A percentile compares a stretch with the other conserved stretches of the same genome.
Conservation (phyloP, 805 yeast genomes). For the Torulaspora indica region DNA sequence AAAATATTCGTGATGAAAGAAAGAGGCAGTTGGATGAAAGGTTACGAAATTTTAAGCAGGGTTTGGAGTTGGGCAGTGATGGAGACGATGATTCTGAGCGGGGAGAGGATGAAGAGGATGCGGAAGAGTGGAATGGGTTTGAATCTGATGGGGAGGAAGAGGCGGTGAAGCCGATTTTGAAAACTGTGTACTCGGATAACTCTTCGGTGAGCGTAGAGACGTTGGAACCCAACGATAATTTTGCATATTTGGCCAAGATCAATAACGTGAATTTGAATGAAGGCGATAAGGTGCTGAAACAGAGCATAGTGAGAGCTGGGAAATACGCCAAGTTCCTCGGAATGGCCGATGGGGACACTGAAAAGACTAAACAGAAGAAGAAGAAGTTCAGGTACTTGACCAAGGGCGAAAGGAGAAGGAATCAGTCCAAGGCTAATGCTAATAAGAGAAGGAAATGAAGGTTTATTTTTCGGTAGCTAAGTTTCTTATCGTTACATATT, state of each 20-base stretch:
- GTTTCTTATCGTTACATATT: conserved; percentile 39
- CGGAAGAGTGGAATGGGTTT: conserved; percentile 42
- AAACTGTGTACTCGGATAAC: conserved; percentile 36
- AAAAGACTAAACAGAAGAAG: conserved; percentile 35
- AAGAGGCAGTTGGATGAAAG: conserved; percentile 61
- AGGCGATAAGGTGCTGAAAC: conserved; percentile 64
- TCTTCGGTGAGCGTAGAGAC: conserved; percentile 48
- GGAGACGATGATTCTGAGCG: conserved; percentile 17
- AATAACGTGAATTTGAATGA: conserved; percentile 68
- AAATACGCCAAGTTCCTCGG: conserved; percentile 72
- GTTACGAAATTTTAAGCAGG: conserved; percentile 33
- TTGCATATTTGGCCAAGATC: conserved; percentile 58
- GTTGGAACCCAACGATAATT: conserved; percentile 43
- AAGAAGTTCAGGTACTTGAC: conserved; percentile 87
- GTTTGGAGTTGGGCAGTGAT: conserved; percentile 29
- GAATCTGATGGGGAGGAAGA: conserved; percentile 28
- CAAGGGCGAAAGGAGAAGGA: conserved; percentile 65
- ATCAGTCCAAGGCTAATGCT: conserved; percentile 45
- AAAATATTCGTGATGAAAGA: conserved; percentile 56
- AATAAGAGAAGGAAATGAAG: conserved; percentile 28
- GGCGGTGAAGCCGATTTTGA: conserved; percentile 33
- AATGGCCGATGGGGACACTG: conserved; percentile 40
- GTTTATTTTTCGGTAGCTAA: conserved; percentile 6
- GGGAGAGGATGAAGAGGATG: conserved; percentile 20
- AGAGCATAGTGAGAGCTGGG: conserved; percentile 73